Evolutionary conservation across 495 filamentous ascomycete genomes (phyloP).

Genomic region (Talaromyces ruber): DNA sequence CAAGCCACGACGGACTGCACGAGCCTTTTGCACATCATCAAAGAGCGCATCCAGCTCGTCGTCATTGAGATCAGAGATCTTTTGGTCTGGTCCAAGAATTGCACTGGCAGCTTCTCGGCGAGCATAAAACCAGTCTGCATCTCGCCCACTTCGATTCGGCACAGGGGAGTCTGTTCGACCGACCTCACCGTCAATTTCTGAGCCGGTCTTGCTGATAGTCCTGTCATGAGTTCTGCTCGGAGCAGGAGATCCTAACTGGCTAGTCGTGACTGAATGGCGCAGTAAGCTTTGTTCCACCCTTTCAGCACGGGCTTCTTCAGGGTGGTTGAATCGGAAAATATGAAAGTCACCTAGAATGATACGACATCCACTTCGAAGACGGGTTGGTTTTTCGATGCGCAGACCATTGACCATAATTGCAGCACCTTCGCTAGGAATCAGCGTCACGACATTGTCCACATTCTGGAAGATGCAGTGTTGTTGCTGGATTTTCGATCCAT

Average conservation of each 20-base stretch:
- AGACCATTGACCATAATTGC: constrained; percentile 97
- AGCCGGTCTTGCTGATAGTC: constrained; percentile 62
- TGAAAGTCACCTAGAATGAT: constrained; percentile 98
- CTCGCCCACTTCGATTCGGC: constrained; percentile 56
- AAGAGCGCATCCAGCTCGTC: constrained; percentile 93
- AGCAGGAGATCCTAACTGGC: constrained; percentile 65
- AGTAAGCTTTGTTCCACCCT: constrained; percentile 82
- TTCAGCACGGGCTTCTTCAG: constrained; percentile 89
- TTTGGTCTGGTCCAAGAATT: constrained; percentile 85
- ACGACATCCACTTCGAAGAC: constrained; percentile 83
- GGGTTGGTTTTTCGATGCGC: constrained; percentile 70
- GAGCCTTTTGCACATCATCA: constrained; percentile 84
- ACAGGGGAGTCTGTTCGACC: constrained; percentile 75
- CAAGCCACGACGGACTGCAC: constrained; percentile 69
- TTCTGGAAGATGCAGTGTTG: constrained; percentile 95
- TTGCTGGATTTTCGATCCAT: constrained; percentile 83
- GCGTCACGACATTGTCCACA: constrained; percentile 78
- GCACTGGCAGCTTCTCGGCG: constrained; percentile 85
- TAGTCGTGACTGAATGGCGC: constrained; percentile 79
- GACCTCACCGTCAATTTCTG: constrained; percentile 58
- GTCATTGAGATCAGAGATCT: constrained; percentile 79
- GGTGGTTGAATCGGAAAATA: constrained; percentile 98
- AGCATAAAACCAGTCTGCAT: constrained; percentile 95
- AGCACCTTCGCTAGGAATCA: constrained; percentile 81
- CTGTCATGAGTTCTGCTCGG: constrained; percentile 69